phyloP scores from a whole-genome alignment of 441 rosid genomes.

The Croton setiger region DNA sequence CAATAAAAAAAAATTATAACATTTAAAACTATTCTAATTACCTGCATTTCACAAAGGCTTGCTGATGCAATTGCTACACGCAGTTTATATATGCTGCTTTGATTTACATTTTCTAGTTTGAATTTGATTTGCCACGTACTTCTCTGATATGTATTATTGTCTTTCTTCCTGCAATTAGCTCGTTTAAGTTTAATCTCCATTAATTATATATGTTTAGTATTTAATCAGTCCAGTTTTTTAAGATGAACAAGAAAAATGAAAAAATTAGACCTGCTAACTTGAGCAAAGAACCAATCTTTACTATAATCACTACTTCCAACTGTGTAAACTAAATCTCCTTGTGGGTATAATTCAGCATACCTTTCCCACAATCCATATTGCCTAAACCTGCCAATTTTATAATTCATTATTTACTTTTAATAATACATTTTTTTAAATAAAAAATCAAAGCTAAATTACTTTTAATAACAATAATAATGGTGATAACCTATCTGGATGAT shows the following conservation, averaged over 20 bases:
- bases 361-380: conserved; percentile 64
- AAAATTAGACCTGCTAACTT: conserved; percentile 46
- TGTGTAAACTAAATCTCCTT: conserved; percentile 45
- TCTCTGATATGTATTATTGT: conserved; percentile 25
- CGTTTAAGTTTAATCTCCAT: no score
- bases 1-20: neutral
- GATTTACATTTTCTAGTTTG: conserved; percentile 30
- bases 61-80: conserved; percentile 34
- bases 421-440: no score
- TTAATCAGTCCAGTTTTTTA: no score
- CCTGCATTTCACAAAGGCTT: conserved; percentile 19
- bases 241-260: neutral
- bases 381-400: conserved; percentile 46
- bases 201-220: no score
- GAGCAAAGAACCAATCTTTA: conserved; percentile 58
- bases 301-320: conserved; percentile 41
- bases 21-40: neutral
- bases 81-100: conserved; percentile 45
- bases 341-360: conserved; percentile 45
- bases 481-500: conserved; percentile 66
- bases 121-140: conserved; percentile 77
- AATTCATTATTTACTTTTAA: no score
- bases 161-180: conserved; percentile 24
- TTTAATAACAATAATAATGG: no score
- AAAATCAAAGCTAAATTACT: no score